phyloP scores from a whole-genome alignment of 495 filamentous ascomycete genomes.

The Chaetomidium leptoderma region DNA sequence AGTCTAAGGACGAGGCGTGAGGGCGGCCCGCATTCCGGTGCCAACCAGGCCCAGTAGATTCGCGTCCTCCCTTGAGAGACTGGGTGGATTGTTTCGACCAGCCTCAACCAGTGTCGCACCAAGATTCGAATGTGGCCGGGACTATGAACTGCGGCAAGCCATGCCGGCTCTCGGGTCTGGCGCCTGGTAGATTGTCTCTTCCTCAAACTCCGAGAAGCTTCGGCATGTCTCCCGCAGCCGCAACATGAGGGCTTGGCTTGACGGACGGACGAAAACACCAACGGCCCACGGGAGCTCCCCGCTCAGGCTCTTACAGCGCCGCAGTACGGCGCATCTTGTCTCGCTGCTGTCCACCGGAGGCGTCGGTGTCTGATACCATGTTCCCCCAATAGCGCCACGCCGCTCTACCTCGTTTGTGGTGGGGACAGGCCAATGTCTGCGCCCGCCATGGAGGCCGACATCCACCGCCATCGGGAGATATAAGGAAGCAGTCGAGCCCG shows the following conservation, averaged over 20 bases:
- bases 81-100: background rate
- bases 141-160: background rate
- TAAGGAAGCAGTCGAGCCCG: conserved; percentile 10
- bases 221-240: background rate
- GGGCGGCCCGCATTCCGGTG: background rate
- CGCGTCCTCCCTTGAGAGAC: background rate
- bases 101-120: background rate
- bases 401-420: background rate
- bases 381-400: background rate
- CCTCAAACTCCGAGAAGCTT: background rate
- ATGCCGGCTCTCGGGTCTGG: too few species aligned
- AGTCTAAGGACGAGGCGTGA: background rate
- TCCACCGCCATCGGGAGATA: background rate
- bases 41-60: background rate
- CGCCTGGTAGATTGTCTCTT: too few species aligned
- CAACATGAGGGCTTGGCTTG: background rate
- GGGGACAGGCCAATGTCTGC: background rate
- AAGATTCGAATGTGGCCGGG: background rate
- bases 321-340: background rate
- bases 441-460: background rate
- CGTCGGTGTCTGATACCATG: background rate
- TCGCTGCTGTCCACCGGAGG: conserved; percentile 6
- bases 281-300: background rate
- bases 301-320: background rate
- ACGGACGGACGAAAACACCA: background rate